Base-by-base conservation (phyloP, 2,329 filamentous ascomycete species). In the Xylaria sp. region DNA sequence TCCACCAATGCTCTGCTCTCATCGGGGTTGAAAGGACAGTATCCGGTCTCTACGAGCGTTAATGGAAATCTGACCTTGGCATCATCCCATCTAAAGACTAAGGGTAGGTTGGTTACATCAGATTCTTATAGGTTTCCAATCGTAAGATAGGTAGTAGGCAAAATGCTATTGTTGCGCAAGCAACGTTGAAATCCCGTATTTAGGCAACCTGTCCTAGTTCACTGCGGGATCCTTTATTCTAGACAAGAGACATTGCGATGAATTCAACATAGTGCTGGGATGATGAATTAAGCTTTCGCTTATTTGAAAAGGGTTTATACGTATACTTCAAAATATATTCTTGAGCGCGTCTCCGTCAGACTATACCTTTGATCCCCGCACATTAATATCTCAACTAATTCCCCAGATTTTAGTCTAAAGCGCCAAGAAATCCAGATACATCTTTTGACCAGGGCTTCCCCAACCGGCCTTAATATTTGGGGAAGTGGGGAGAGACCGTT, bases 1-100 rank as follows among this genome's bases (percentile, higher is more conserved):
- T 66, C 63, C 63, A 66, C 63, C 63, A 65, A 65, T 65, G 48
- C 54, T 21, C 23, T 44, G 2, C 25, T 17, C 37, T 44, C 25
- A 21, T 56, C 51, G 62, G 55, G 11, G 13, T 27, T 23, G 8
- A 27, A 35, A 27, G 10, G 41, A 29, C 21, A 53, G 31, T 25
- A 48, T 35, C 46, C 46, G 60, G 21, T 19, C 25, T 41, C 27
- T n/a, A 38, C 25, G 49, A 38, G 43, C n/a, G 38, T 53, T 17
- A 10, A 27, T n/a, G 8, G 35, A 17, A 11, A 43, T 25, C 23
- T 7, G 21, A 38, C 43, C 15, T 47, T 52, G 23, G 43, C 38
- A 52, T 38, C 33, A 19, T 9, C 13, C 46, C 19, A 25, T 29
- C 25, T 40, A 44, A 51, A 60, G 15, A 44, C 8, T 10, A 33